Evolutionary conservation across 1,139 yeast genomes (phyloP), one percentile per base, ranked within the genome.

Genomic region (Waltiozyma sp.): DNA sequence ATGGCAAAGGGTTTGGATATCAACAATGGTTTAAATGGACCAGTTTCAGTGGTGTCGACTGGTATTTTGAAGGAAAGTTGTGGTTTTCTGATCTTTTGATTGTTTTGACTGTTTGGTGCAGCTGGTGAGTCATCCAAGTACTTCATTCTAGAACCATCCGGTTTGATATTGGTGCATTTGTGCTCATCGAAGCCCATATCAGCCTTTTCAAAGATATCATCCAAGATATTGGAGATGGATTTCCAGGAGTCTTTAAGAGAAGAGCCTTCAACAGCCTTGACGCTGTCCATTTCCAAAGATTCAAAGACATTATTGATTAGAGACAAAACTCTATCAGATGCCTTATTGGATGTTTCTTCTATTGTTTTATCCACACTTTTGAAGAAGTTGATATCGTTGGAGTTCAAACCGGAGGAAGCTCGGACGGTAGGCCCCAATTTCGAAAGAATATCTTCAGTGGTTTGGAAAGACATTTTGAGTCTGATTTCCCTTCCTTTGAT

Each of bases 341-440:
- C 61, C 1, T 56, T 53, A 28, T 72, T 71, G 21, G 79, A 65
- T 18, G 69, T 58, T 1, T 53, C 47, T 6, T 73, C 65, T 26
- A 84, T 58, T 0, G 61, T 57, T 2, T 68, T 55, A 55, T 87
- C 94, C n/a, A 88, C 60, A 39, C 88, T 75, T 43, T 72, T 72
- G 62, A 79, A 77, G 55, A 89, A 91, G 38, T 72, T 73, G 23
- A 88, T 73, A 64, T 91, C 98, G 50, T 85, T 87, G 0, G 87
- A 77, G 2, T 88, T 83, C 39, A 91, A 64, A 2, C 84, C 76
- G 6, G 82, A 68, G 0, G 96, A 76, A 2, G 85, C 73, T 49
- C 95, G 70, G 34, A 87, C 77, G 1, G 82, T 69, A 23, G 69
- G 69, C 41, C 75, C 69, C 3, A 75, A 69, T 45, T 64, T 62